Evolutionary conservation across 352 stramenopile genomes (phyloP).

Genomic region (Phytophthora capsici): DNA sequence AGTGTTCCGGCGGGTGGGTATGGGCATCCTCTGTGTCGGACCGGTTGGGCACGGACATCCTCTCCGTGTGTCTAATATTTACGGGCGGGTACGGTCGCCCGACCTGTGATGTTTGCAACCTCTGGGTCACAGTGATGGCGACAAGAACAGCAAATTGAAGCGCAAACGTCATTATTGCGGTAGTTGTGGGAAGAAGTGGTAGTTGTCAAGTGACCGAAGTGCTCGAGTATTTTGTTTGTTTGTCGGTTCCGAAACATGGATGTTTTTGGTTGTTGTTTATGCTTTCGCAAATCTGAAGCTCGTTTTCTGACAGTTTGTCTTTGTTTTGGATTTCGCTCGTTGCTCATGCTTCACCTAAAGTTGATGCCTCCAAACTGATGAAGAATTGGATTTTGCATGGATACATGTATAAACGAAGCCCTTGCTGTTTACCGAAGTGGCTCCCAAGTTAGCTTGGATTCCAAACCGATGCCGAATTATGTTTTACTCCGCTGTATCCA

Average conservation of each 20-base stretch:
- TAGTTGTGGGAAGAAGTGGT: background rate
- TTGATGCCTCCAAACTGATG: background rate
- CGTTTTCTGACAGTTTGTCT: background rate
- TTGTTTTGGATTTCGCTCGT: constrained; percentile 7
- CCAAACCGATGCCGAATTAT: no score
- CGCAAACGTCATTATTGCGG: constrained; percentile 37
- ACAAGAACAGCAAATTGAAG: constrained; percentile 34
- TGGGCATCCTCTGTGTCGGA: no score
- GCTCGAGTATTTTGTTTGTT: no score
- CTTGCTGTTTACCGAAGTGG: no score
- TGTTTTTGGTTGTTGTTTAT: constrained; percentile 3
- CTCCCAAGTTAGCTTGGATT: no score
- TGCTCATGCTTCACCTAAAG: constrained; percentile 2
- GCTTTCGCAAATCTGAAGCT: background rate
- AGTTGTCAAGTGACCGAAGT: constrained; percentile 2
- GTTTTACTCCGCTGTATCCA: no score
- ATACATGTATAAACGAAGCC: no score
- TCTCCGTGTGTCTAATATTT: no score
- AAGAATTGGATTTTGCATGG: background rate
- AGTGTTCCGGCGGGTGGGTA: no score
- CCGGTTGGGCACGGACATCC: no score
- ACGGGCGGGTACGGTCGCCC: no score
- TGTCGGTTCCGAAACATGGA: background rate
- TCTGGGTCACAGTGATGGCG: constrained; percentile 20
- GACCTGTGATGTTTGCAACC: no score